A percentile compares a stretch with the other conserved stretches of the same genome.
Evolutionary conservation across 495 filamentous ascomycete species (phyloP).

Genomic region (Saxophila tyrrhenica): DNA sequence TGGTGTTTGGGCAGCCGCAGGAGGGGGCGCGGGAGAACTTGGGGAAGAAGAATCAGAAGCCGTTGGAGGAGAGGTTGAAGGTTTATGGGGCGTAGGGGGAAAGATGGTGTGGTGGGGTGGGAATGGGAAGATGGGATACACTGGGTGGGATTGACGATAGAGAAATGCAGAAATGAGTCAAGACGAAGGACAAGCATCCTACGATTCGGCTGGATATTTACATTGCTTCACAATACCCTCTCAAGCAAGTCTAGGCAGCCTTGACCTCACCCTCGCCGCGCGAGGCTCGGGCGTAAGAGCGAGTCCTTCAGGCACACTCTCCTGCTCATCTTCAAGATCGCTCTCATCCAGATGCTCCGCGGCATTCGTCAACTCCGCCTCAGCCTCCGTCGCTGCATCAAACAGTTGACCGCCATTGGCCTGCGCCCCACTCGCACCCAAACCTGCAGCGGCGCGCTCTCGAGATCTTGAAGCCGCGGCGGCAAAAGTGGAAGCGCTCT

Average conservation of each 20-base stretch:
- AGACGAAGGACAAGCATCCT: too few relatives aligned
- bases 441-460: neutral
- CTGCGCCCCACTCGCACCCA: neutral
- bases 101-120: neutral
- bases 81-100: constrained; percentile 6
- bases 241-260: neutral
- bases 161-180: too few relatives aligned
- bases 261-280: neutral
- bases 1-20: constrained; percentile 36
- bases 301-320: neutral
- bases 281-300: neutral
- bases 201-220: too few relatives aligned
- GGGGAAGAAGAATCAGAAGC: constrained; percentile 38
- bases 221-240: too few relatives aligned
- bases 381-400: neutral
- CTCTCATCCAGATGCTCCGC: constrained; percentile 7
- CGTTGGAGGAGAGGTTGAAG: constrained; percentile 42
- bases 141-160: neutral
- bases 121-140: neutral
- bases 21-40: constrained; percentile 19
- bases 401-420: neutral
- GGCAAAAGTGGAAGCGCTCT: neutral
- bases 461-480: neutral
- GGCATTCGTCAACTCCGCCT: neutral
- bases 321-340: constrained; percentile 1